A percentile compares a stretch with the other conserved stretches of the same genome.
phyloP scores from a whole-genome alignment of 805 yeast species.

The Hanseniaspora guilliermondii region DNA sequence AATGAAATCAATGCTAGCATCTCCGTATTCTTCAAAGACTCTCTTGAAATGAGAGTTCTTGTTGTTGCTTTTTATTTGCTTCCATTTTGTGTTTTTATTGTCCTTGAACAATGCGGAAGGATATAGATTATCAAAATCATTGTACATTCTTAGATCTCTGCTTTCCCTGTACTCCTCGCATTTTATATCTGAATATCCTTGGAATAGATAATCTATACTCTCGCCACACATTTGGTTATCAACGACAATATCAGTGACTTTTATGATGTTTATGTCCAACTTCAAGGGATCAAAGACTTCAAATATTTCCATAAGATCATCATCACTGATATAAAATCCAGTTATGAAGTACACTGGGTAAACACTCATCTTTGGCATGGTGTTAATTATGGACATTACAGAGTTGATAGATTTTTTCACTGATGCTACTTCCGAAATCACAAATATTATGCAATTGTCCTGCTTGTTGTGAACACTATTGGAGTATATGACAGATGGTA shows the following conservation, averaged over 20 bases:
- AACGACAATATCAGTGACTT: constrained; percentile 1
- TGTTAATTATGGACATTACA: constrained; percentile 1
- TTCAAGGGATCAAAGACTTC: background rate
- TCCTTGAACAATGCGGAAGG: background rate
- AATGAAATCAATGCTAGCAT: constrained; percentile 7
- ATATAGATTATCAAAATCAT: constrained; percentile 5
- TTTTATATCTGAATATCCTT: constrained; percentile 1
- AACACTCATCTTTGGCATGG: background rate
- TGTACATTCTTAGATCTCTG: background rate
- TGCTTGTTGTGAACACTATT: background rate
- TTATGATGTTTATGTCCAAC: constrained; percentile 1
- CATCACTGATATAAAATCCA: constrained; percentile 3
- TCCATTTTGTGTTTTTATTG: background rate
- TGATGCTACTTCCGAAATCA: background rate
- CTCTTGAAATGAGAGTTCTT: background rate
- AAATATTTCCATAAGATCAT: background rate
- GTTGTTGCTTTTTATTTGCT: background rate
- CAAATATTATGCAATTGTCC: constrained; percentile 5
- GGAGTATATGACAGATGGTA: constrained; percentile 1
- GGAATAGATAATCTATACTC: background rate
- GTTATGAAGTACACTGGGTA: constrained; percentile 9
- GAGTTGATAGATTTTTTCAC: background rate
- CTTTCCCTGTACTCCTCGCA: background rate
- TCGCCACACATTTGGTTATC: constrained; percentile 6
- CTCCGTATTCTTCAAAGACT: constrained; percentile 10